Evolutionary conservation across 768 basidiomycete species (phyloP).

Genomic region (Dacryopinax spathularia): DNA sequence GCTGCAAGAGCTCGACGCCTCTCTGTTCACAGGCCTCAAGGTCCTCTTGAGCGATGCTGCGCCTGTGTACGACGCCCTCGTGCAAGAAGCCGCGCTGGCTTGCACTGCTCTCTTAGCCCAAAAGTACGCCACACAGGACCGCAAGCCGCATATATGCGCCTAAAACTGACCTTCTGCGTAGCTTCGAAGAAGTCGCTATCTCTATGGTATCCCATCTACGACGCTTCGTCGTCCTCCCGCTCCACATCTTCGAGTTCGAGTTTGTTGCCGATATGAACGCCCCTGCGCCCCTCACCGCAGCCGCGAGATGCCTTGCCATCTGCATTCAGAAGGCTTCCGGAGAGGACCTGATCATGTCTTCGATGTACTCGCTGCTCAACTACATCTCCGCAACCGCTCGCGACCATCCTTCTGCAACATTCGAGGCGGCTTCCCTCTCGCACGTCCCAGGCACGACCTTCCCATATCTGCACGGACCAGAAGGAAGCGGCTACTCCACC

Average conservation of each 20-base stretch:
- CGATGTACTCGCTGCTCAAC: conserved; percentile 92
- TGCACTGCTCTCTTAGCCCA: conserved; percentile 71
- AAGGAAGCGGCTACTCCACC: conserved; percentile 36
- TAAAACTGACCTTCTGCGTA: conserved; percentile 23
- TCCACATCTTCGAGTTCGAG: conserved; percentile 77
- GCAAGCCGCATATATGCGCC: neutral
- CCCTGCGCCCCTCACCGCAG: conserved; percentile 65
- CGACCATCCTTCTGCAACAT: conserved; percentile 28
- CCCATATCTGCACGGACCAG: neutral
- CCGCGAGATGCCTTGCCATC: conserved; percentile 77
- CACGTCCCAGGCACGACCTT: conserved; percentile 32
- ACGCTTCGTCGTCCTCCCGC: conserved; percentile 74
- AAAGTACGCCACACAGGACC: conserved; percentile 35
- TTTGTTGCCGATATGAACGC: conserved; percentile 59
- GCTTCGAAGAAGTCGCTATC: conserved; percentile 67
- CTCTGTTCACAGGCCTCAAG: conserved; percentile 53
- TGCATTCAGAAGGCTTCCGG: conserved; percentile 81
- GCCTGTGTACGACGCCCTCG: conserved; percentile 64
- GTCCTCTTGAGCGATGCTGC: conserved; percentile 67
- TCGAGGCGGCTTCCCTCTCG: conserved; percentile 23
- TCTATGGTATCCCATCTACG: conserved; percentile 66
- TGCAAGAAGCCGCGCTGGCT: conserved; percentile 82
- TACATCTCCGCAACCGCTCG: conserved; percentile 66
- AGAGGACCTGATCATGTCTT: conserved; percentile 81
- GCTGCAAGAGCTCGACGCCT: conserved; percentile 48